Conservation (phyloP, 305 asterid species). For the Fraxinus dipetala region DNA sequence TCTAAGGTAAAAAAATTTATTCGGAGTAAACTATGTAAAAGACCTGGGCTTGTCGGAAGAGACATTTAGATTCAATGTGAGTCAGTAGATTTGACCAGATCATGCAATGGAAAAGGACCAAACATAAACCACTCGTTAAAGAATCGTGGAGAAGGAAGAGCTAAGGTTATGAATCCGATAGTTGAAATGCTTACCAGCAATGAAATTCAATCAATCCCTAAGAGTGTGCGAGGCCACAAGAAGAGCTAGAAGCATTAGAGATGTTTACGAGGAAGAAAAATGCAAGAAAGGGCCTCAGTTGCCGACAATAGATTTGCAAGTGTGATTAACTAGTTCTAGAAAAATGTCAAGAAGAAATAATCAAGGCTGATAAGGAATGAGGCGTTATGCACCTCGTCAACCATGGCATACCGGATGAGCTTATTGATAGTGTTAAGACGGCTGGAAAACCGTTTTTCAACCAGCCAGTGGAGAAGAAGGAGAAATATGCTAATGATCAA, state of each 20-base stretch:
- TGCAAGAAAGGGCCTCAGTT: constrained; percentile 51
- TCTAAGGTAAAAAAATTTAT: no score
- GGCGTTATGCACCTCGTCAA: constrained; percentile 86
- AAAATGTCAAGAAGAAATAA: constrained; percentile 53
- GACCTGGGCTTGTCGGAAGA: no score
- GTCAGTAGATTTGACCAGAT: no score
- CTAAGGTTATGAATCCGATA: constrained; percentile 23
- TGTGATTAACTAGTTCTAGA: constrained; percentile 34
- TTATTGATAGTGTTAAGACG: constrained; percentile 41
- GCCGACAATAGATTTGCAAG: constrained; percentile 49
- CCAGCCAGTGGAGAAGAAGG: constrained; percentile 65
- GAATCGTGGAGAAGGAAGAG: neutral
- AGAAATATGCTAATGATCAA: constrained; percentile 81
- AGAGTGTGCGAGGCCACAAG: constrained; percentile 59
- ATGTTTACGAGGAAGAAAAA: constrained; percentile 58
- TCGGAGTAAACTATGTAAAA: constrained; percentile 1
- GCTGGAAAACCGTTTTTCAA: constrained; percentile 58
- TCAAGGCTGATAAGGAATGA: constrained; percentile 69
- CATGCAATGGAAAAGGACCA: neutral
- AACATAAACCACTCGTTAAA: neutral
- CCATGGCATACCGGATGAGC: constrained; percentile 55
- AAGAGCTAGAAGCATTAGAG: constrained; percentile 54
- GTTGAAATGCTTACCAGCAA: constrained; percentile 59
- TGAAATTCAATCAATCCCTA: constrained; percentile 52
- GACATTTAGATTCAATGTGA: no score